Conservation (phyloP, 2,329 filamentous ascomycete species). For the Hawksworthiomyces lignivorus region DNA sequence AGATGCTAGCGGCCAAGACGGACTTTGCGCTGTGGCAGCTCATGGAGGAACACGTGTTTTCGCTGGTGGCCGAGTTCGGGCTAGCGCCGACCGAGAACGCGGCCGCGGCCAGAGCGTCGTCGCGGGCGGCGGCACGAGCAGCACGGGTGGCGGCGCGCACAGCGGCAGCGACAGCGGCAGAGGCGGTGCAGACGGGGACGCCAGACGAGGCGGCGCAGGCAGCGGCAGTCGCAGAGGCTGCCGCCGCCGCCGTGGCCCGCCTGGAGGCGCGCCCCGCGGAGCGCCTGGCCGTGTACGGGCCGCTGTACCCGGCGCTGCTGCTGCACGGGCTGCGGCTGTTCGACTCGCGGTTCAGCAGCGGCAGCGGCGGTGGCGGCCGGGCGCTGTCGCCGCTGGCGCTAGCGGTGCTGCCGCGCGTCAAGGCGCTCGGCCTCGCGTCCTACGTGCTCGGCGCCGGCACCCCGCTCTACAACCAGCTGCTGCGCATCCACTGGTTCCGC, state of each 20-base stretch:
- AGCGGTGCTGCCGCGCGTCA: slow-evolving; percentile 58
- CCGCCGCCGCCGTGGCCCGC: too few species aligned
- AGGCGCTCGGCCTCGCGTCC: slow-evolving; percentile 58
- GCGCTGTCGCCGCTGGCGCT: slow-evolving; percentile 52
- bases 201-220: too few species aligned
- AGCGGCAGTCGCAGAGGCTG: too few species aligned
- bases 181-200: slow-evolving; percentile 1
- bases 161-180: background rate
- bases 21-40: slow-evolving; percentile 61
- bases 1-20: slow-evolving; percentile 47
- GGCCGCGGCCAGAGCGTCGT: too few species aligned
- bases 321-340: slow-evolving; percentile 49
- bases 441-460: slow-evolving; percentile 67
- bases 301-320: slow-evolving; percentile 57
- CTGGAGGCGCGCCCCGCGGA: too few species aligned
- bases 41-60: slow-evolving; percentile 60
- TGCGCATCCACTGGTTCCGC: slow-evolving; percentile 53
- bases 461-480: slow-evolving; percentile 60
- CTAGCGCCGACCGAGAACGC: slow-evolving; percentile 23
- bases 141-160: too few species aligned
- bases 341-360: slow-evolving; percentile 42
- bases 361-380: too few species aligned
- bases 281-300: slow-evolving; percentile 45
- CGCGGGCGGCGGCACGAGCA: too few species aligned
- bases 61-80: slow-evolving; percentile 43